These are phyloP conservation scores for Fraxinus dipetala DNA, from an alignment of 305 asterid genomes.

Conservation along the genomic window DNA sequence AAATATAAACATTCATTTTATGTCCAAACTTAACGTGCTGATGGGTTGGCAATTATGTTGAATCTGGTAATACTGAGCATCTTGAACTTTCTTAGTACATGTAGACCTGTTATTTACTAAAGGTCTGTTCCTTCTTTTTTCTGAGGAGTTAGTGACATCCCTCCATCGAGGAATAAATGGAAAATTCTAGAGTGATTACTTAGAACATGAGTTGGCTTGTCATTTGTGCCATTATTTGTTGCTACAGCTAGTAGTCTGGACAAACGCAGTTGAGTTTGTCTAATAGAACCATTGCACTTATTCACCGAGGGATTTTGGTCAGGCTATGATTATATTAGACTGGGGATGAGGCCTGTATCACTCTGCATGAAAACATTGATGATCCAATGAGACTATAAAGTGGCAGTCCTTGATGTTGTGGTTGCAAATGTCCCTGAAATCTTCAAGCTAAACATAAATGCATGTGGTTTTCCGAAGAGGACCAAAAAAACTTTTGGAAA, in stretches of 20 bases:
- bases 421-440: neutral
- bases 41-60: neutral
- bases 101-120: neutral
- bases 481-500: neutral
- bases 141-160: neutral
- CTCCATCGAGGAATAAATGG: neutral
- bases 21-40: neutral
- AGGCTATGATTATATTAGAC: neutral
- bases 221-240: neutral
- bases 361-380: neutral
- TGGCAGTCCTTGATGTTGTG: neutral
- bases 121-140: neutral
- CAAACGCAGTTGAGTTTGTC: neutral
- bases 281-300: neutral
- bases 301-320: neutral
- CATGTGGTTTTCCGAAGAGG: neutral
- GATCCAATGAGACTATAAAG: neutral
- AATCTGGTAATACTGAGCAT: neutral
- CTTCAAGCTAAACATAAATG: neutral
- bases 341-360: neutral
- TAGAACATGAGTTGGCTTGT: neutral
- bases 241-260: neutral
- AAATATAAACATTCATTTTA: neutral
- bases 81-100: neutral
- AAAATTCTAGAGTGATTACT: neutral